These are phyloP conservation scores for Bipolaris cookei DNA, from an alignment of 2,329 filamentous ascomycete species.

Conservation along the genomic window DNA sequence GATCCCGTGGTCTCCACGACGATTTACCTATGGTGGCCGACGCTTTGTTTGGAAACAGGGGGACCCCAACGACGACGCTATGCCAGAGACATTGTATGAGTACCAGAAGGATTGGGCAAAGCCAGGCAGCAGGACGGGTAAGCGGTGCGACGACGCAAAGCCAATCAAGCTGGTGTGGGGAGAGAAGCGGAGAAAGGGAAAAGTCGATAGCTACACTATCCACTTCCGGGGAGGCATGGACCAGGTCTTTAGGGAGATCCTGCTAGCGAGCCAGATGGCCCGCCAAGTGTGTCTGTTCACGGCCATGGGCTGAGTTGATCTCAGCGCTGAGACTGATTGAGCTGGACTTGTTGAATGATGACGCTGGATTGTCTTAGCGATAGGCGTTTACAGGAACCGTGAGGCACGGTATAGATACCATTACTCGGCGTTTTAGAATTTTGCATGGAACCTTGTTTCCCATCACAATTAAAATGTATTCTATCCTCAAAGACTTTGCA, in stretches of 20 bases:
- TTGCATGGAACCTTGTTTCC: neutral
- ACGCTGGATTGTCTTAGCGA: conserved; percentile 18
- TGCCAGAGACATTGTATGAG: conserved; percentile 49
- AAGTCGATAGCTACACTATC: conserved; percentile 48
- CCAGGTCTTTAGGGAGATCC: conserved; percentile 46
- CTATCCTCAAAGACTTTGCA: neutral
- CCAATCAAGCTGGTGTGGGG: conserved; percentile 44
- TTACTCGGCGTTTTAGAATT: conserved; percentile 13
- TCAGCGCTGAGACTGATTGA: neutral
- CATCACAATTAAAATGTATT: neutral
- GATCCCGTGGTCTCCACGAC: conserved; percentile 48
- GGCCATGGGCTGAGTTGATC: conserved; percentile 37
- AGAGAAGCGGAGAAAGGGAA: conserved; percentile 46
- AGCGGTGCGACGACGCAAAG: conserved; percentile 43
- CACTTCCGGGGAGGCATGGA: conserved; percentile 48
- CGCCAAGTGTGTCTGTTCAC: conserved; percentile 47
- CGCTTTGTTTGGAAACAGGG: conserved; percentile 54
- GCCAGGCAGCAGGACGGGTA: conserved; percentile 45
- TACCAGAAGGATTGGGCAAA: conserved; percentile 45
- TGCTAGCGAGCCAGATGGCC: conserved; percentile 49
- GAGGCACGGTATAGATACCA: conserved; percentile 24
- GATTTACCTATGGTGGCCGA: conserved; percentile 47
- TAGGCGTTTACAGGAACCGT: conserved; percentile 12
- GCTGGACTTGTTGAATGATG: conserved; percentile 12
- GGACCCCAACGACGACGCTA: conserved; percentile 55